Conservation (phyloP, 106 monocot genomes). For the Agapanthus africanus region DNA sequence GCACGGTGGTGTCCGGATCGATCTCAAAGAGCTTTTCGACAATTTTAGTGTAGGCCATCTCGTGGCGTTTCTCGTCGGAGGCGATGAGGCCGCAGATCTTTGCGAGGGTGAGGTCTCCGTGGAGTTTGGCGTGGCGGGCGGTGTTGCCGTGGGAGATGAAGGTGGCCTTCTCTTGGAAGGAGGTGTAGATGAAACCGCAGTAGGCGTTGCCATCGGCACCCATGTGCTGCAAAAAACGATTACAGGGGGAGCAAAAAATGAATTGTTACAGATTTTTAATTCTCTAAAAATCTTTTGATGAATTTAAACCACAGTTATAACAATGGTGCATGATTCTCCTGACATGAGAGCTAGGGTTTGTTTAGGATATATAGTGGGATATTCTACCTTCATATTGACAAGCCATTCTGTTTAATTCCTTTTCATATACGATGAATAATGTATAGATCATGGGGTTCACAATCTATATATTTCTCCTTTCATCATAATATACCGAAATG, state of each 20-base stretch:
- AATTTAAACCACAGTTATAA: neutral
- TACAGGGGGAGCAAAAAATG: too few species aligned
- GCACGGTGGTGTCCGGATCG: constrained; percentile 2
- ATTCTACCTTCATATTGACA: too few species aligned
- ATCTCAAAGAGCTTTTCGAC: constrained; percentile 5
- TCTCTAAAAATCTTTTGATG: neutral
- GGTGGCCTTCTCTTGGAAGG: constrained; percentile 9
- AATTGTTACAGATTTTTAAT: too few species aligned
- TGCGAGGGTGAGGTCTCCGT: constrained; percentile 6
- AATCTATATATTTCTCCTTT: too few species aligned
- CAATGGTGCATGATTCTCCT: neutral
- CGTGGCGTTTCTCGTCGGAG: constrained; percentile 11
- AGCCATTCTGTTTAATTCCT: too few species aligned
- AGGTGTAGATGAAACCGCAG: neutral
- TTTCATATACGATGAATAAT: too few species aligned
- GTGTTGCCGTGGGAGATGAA: constrained; percentile 9
- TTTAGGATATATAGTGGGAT: neutral
- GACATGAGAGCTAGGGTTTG: neutral
- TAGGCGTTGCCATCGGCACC: neutral
- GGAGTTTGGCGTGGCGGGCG: neutral
- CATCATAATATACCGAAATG: too few species aligned
- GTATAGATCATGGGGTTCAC: too few species aligned
- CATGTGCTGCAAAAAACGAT: neutral
- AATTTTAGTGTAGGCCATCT: neutral
- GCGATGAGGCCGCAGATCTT: constrained; percentile 15